A percentile compares a stretch with the other conserved stretches of the same genome.
phyloP scores from a whole-genome alignment of 371 early-diverging fungal genomes.

The Haplosporangium sp. region DNA sequence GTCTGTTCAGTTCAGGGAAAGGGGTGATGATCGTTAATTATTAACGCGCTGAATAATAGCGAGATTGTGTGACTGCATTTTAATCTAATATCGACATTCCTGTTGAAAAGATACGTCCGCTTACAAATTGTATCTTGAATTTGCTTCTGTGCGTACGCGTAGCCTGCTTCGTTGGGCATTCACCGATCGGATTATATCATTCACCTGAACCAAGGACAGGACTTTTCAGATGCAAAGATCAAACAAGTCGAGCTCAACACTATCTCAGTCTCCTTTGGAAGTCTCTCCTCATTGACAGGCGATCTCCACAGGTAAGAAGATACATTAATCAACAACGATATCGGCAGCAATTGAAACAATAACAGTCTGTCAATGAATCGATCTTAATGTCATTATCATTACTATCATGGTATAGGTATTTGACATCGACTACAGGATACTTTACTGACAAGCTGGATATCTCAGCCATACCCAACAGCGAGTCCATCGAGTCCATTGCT shows the following conservation, averaged over 20 bases:
- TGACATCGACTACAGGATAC: constrained; percentile 66
- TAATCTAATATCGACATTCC: not conserved
- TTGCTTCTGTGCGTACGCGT: constrained; percentile 7
- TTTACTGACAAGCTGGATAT: constrained; percentile 59
- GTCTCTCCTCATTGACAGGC: constrained; percentile 80
- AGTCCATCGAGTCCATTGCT: constrained; percentile 75
- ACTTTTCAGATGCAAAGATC: constrained; percentile 61
- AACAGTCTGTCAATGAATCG: not conserved
- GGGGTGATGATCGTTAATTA: too few species aligned
- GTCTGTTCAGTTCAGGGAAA: too few species aligned
- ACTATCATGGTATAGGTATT: constrained; percentile 57
- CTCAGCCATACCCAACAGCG: constrained; percentile 78
- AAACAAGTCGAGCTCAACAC: constrained; percentile 98
- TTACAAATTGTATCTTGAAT: constrained; percentile 25
- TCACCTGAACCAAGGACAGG: constrained; percentile 66
- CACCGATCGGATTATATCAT: constrained; percentile 95
- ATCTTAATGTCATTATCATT: too few species aligned
- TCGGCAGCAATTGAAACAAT: not conserved
- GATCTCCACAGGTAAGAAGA: constrained; percentile 80
- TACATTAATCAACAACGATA: not conserved
- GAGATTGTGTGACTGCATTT: constrained; percentile 8
- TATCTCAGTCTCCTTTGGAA: constrained; percentile 91
- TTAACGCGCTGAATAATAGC: constrained; percentile 13
- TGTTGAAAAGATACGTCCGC: not conserved
- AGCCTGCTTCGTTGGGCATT: constrained; percentile 82